Percentiles rank a stretch among this genome's conserved stretches.
phyloP scores from a whole-genome alignment of 495 filamentous ascomycete species.

The Usnea hakonensis region DNA sequence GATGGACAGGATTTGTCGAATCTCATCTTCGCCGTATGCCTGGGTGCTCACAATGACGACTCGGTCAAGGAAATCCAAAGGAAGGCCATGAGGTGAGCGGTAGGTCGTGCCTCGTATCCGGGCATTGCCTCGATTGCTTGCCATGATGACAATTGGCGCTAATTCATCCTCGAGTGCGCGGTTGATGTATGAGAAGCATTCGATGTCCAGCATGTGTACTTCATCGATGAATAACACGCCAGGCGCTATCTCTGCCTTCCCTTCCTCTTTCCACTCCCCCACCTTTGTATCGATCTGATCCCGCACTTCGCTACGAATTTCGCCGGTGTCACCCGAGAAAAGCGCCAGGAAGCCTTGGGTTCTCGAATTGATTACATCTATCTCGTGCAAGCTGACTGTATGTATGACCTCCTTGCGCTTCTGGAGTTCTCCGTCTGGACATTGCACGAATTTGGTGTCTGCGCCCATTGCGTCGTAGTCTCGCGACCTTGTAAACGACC shows the following conservation, averaged over 20 bases:
- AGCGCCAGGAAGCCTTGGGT: conserved; percentile 94
- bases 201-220: conserved; percentile 99
- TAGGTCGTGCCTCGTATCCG: conserved; percentile 89
- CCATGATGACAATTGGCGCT: conserved; percentile 98
- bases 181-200: conserved; percentile 98
- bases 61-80: conserved; percentile 92
- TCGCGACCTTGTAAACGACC: conserved; percentile 84
- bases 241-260: conserved; percentile 95
- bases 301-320: conserved; percentile 92
- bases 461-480: conserved; percentile 99
- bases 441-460: conserved; percentile 96
- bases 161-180: conserved; percentile 89
- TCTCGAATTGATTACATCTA: conserved; percentile 97
- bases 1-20: conserved; percentile 82
- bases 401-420: conserved; percentile 96
- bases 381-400: conserved; percentile 94
- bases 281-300: conserved; percentile 99
- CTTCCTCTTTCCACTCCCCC: conserved; percentile 97
- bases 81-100: conserved; percentile 82
- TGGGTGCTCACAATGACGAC: conserved; percentile 95
- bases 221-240: conserved; percentile 98
- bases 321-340: conserved; percentile 95
- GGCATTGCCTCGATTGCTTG: conserved; percentile 92
- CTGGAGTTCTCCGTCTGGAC: conserved; percentile 96
- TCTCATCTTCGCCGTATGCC: conserved; percentile 75